Conservation (phyloP, 2,329 filamentous ascomycete species). For the Colletotrichum sp. region DNA sequence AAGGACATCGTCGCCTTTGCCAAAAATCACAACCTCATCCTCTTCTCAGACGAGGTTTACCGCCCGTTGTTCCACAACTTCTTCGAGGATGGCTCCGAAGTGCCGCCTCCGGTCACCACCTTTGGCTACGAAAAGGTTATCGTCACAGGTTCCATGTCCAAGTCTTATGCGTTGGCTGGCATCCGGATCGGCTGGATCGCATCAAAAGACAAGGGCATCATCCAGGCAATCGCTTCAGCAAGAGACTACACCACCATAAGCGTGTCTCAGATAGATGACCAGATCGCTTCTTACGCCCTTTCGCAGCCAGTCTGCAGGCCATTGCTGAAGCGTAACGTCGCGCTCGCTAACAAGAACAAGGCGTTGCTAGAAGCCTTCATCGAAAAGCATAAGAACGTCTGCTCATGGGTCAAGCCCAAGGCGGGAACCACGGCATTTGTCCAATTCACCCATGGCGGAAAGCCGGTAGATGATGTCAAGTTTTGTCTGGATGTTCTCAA, state of each 20-base stretch:
- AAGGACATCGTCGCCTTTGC: constrained; percentile 68
- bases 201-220: constrained; percentile 63
- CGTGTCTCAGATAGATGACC: constrained; percentile 83
- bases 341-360: constrained; percentile 71
- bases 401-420: constrained; percentile 74
- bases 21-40: constrained; percentile 62
- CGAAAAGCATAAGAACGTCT: constrained; percentile 64
- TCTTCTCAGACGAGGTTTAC: constrained; percentile 84
- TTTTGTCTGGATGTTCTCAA: constrained; percentile 74
- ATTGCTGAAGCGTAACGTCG: constrained; percentile 62
- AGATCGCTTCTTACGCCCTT: constrained; percentile 77
- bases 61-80: constrained; percentile 78
- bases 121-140: constrained; percentile 75
- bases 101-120: constrained; percentile 71
- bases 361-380: constrained; percentile 71
- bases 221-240: constrained; percentile 66
- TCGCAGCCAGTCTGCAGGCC: constrained; percentile 45
- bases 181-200: constrained; percentile 86
- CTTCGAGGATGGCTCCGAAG: constrained; percentile 51
- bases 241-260: constrained; percentile 88
- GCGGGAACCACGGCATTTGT: constrained; percentile 84
- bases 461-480: constrained; percentile 71
- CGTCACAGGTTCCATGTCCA: constrained; percentile 82
- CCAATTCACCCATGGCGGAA: constrained; percentile 65
- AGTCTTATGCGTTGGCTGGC: constrained; percentile 83